phyloP scores from a whole-genome alignment of 2,329 filamentous ascomycete species.

The Blastomyces emzantsi region DNA sequence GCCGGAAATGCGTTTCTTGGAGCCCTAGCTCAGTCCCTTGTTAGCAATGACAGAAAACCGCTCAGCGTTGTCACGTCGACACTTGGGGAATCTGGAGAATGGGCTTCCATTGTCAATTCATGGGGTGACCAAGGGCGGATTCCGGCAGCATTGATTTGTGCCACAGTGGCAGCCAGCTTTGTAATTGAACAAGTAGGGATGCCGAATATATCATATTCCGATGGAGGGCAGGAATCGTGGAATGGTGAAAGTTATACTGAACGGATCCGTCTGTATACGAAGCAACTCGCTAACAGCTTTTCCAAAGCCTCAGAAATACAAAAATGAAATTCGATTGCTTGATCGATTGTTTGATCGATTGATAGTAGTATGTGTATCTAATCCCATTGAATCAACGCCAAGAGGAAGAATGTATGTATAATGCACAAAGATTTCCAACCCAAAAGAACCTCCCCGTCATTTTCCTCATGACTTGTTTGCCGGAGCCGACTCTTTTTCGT shows the following conservation, averaged over 20 bases:
- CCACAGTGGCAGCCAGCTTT: conserved; percentile 76
- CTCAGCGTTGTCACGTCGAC: conserved; percentile 25
- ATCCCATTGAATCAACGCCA: conserved; percentile 12
- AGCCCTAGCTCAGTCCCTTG: conserved; percentile 49
- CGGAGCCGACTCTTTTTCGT: conserved; percentile 47
- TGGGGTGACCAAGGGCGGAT: conserved; percentile 41
- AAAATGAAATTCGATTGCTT: conserved; percentile 13
- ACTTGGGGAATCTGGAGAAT: conserved; percentile 46
- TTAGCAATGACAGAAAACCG: conserved; percentile 33
- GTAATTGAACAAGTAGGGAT: conserved; percentile 92
- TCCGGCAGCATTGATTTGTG: conserved; percentile 67
- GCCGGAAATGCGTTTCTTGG: conserved; percentile 86
- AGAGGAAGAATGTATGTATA: conserved; percentile 3
- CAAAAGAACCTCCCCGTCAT: background rate
- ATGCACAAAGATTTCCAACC: conserved; percentile 10
- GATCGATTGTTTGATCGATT: conserved; percentile 11
- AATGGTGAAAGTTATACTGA: conserved; percentile 38
- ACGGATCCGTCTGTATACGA: conserved; percentile 38
- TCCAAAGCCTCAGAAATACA: conserved; percentile 30
- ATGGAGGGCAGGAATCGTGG: conserved; percentile 34
- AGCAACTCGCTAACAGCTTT: conserved; percentile 33
- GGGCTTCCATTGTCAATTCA: conserved; percentile 32
- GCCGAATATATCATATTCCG: conserved; percentile 41
- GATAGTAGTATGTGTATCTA: conserved; percentile 11
- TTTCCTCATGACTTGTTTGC: conserved; percentile 32